Evolutionary conservation across 2,329 filamentous ascomycete species (phyloP).

Genomic region (Reticulascus tulasneorum): DNA sequence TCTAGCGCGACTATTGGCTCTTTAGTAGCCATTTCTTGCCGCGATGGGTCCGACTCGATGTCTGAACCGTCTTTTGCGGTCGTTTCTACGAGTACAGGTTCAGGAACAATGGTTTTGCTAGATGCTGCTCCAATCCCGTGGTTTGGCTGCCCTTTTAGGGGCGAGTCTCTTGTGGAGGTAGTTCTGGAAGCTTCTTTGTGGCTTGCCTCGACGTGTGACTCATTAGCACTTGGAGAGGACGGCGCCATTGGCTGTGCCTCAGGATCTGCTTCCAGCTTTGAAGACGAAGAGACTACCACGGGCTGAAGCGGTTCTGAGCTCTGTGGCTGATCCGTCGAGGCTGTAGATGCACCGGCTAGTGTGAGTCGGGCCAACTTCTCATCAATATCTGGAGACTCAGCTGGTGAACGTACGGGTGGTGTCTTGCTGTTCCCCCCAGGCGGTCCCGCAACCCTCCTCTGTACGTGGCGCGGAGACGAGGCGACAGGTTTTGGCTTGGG

Average conservation of each 20-base stretch:
- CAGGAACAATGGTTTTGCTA: slow-evolving; percentile 1
- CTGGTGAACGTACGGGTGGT: slow-evolving; percentile 22
- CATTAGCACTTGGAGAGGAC: not conserved
- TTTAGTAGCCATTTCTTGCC: too few relatives aligned
- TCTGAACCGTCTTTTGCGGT: too few relatives aligned
- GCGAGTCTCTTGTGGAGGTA: not conserved
- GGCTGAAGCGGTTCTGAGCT: slow-evolving; percentile 11
- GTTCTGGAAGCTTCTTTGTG: slow-evolving; percentile 1
- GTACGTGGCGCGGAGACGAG: slow-evolving; percentile 4
- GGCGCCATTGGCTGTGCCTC: slow-evolving; percentile 5
- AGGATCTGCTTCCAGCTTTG: slow-evolving; percentile 10
- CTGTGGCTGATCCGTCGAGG: slow-evolving; percentile 8
- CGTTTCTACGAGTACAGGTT: too few relatives aligned
- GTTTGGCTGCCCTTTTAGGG: not conserved
- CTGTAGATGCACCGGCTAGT: not conserved
- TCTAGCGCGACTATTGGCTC: not conserved
- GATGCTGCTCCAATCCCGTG: not conserved
- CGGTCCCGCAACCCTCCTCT: slow-evolving; percentile 3
- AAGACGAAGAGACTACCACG: slow-evolving; percentile 6
- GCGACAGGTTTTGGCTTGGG: not conserved
- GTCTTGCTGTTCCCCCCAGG: not conserved
- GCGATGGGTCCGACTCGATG: too few relatives aligned
- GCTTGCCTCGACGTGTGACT: slow-evolving; percentile 1
- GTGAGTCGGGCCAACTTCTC: slow-evolving; percentile 10
- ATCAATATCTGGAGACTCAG: slow-evolving; percentile 10